Evolutionary conservation across 768 basidiomycete species (phyloP).

Genomic region (Amanita polypyramis): DNA sequence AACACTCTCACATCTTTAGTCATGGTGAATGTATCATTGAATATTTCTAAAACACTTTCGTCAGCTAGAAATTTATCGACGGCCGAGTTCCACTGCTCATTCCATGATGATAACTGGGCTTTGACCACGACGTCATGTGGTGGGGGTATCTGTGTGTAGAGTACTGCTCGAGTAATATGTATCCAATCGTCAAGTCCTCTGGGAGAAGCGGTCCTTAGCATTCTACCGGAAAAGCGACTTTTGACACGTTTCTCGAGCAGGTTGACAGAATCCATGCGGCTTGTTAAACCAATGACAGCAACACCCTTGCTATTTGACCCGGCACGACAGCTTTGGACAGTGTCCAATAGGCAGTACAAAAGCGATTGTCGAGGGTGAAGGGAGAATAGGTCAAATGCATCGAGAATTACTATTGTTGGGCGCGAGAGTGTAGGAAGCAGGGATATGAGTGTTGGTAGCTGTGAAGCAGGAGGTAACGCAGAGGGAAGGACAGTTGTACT

Average conservation of each 20-base stretch:
- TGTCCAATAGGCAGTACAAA: constrained; percentile 92
- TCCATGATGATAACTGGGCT: constrained; percentile 41
- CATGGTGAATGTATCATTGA: constrained; percentile 54
- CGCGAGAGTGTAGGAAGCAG: constrained; percentile 68
- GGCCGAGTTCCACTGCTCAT: constrained; percentile 39
- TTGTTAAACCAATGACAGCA: constrained; percentile 80
- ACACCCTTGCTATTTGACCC: constrained; percentile 53
- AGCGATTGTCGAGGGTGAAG: constrained; percentile 86
- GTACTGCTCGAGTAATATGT: constrained; percentile 31
- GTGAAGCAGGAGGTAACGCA: constrained; percentile 52
- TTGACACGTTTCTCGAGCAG: constrained; percentile 94
- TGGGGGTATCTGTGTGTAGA: constrained; percentile 22
- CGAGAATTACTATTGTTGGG: constrained; percentile 77
- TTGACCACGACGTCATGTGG: constrained; percentile 14
- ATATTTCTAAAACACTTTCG: constrained; percentile 26
- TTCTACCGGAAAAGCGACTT: constrained; percentile 91
- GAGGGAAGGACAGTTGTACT: constrained; percentile 11
- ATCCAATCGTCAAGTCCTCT: constrained; percentile 38
- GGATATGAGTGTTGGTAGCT: constrained; percentile 66
- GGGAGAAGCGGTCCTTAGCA: constrained; percentile 66
- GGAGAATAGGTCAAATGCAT: constrained; percentile 91
- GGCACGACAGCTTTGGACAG: constrained; percentile 76
- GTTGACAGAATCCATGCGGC: constrained; percentile 80
- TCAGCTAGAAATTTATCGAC: constrained; percentile 52
- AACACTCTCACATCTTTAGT: constrained; percentile 51